Evolutionary conservation across 2,329 filamentous ascomycete species (phyloP), one percentile per base, ranked within the genome.

Genomic region (Colletotrichum spaethianum): DNA sequence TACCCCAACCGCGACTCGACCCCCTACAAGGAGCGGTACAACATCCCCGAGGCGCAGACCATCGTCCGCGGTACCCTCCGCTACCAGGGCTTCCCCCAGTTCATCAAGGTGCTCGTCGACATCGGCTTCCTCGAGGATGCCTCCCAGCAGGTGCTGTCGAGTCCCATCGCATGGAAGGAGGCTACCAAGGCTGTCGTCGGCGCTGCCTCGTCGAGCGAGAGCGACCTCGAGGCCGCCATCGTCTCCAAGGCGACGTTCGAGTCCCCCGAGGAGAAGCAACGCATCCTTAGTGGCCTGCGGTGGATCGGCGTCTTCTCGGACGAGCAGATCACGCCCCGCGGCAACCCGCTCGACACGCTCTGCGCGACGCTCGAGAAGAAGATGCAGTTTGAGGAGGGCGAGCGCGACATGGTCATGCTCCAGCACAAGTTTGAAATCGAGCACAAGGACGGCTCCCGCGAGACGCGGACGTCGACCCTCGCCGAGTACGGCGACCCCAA

Each of bases 1-100:
- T 11, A 11, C 33, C 33, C 93, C 70, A 98, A 98, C 90, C 89
- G 95, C 77, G 95, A 98, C 84, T 95, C 92, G 26, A 96, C 94
- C 20, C 88, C 90, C 11, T 98, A 96, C 90, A 92, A 91, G 80
- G 92, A 97, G 87, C 91, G 94, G 74, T 98, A 98, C 89, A 85
- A 90, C 83, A 98, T 98, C 79, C 95, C 95, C 63, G 96, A 98
- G 86, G 94, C 94, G 18, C 84, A 97, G 83, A 98, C 94, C 63
- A 90, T 98, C 78, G 87, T 98, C 81, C 90, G 94, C 63, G 94
- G 83, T 38, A 74, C 73, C 52, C 89, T 98, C 44, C 88, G 96
- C 76, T 98, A 96, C 86, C 88, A 90, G 76, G 95, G 96, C 55
- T 98, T 98, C 89, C 95, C 95, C 3, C 90, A 97, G 82, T 96